Percentiles rank a stretch among this genome's conserved stretches.
These are phyloP conservation scores for Bassia scoparia DNA, from an alignment of 148 eudicot species.

Conservation along the genomic window DNA sequence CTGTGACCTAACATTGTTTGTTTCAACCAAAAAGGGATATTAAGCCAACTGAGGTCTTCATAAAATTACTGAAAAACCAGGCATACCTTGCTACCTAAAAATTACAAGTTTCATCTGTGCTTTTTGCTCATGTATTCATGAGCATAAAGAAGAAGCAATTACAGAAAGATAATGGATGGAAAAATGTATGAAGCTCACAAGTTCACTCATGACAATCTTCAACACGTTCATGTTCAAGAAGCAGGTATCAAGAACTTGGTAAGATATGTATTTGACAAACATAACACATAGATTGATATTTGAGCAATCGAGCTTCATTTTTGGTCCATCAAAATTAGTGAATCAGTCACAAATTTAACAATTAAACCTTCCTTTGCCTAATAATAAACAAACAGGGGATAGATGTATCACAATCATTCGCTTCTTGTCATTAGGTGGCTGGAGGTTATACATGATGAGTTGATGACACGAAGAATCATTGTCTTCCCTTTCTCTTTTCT, in stretches of 20 bases:
- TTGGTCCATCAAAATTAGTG: not conserved
- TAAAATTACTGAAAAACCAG: not conserved
- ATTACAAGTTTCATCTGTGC: not conserved
- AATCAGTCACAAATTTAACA: not conserved
- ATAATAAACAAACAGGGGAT: not conserved
- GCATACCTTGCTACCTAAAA: not conserved
- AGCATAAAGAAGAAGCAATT: not conserved
- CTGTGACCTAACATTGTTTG: not conserved
- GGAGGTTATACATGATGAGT: not conserved
- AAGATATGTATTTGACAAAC: not conserved
- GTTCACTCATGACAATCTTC: not conserved
- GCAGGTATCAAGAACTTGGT: not conserved
- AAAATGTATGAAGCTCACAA: not conserved
- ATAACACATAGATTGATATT: not conserved
- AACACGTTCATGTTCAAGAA: not conserved
- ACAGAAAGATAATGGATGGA: not conserved
- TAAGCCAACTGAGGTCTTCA: too few relatives aligned
- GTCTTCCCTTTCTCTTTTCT: not conserved
- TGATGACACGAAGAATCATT: not conserved
- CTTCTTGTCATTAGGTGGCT: not conserved
- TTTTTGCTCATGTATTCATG: not conserved
- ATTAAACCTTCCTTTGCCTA: not conserved
- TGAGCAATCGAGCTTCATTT: too few relatives aligned
- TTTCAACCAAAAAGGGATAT: not conserved
- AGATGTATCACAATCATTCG: not conserved